A percentile compares a stretch with the other conserved stretches of the same genome.
phyloP scores from a whole-genome alignment of 352 stramenopile genomes.

The Pseudoperonospora humuli region DNA sequence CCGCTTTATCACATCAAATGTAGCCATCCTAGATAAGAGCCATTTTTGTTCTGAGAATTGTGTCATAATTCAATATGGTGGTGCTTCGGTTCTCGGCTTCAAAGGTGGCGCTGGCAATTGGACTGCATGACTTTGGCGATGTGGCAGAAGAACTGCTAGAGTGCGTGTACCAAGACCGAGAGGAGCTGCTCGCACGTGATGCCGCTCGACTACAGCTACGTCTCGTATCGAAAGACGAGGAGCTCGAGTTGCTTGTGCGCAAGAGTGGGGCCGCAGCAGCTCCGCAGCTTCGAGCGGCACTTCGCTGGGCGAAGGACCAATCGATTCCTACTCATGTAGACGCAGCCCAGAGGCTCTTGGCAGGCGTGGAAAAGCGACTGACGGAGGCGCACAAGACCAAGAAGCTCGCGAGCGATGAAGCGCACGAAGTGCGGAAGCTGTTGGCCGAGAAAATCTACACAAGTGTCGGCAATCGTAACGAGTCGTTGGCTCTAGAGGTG shows the following conservation, averaged over 20 bases:
- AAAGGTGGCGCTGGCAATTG: conserved; percentile 57
- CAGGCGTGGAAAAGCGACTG: conserved; percentile 36
- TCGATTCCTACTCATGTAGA: conserved; percentile 19
- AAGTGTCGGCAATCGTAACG: conserved; percentile 62
- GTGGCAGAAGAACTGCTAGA: conserved; percentile 32
- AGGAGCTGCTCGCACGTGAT: conserved; percentile 42
- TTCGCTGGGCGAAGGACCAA: conserved; percentile 39
- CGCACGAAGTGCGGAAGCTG: conserved; percentile 28
- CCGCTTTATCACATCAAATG: no score
- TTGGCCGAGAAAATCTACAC: conserved; percentile 54
- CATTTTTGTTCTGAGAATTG: no score
- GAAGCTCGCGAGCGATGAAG: conserved; percentile 34
- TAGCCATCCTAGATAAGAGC: no score
- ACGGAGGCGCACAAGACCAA: conserved; percentile 31
- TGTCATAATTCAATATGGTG: conserved; percentile 11
- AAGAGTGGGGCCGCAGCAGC: conserved; percentile 35
- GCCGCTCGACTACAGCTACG: conserved; percentile 33
- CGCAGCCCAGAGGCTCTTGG: conserved; percentile 28
- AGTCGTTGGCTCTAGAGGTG: conserved; percentile 50
- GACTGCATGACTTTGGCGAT: conserved; percentile 68
- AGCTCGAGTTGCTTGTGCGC: conserved; percentile 43
- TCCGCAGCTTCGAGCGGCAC: conserved; percentile 36
- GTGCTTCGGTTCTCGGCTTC: conserved; percentile 61
- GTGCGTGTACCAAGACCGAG: conserved; percentile 60
- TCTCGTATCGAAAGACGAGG: conserved; percentile 48